Conservation (phyloP, 129 eudicot species). For the Sambucus nigra region DNA sequence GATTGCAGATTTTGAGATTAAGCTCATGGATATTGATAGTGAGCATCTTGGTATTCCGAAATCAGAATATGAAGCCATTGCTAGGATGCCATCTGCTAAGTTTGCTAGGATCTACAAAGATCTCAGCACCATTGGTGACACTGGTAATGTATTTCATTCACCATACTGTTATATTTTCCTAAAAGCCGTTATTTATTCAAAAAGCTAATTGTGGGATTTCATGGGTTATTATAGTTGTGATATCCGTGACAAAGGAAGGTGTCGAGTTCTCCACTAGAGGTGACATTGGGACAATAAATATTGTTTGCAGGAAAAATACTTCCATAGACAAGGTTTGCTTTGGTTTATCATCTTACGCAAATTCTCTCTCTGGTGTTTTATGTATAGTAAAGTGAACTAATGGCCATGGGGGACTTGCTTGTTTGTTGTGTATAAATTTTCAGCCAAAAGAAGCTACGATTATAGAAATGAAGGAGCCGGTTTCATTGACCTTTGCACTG, state of each 20-base stretch:
- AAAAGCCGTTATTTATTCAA: not conserved
- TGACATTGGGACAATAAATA: conserved; percentile 86
- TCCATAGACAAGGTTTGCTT: conserved; percentile 78
- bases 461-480: conserved; percentile 48
- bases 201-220: conserved; percentile 8
- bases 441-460: conserved; percentile 70
- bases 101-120: conserved; percentile 62
- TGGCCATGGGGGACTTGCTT: not conserved
- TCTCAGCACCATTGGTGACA: conserved; percentile 61
- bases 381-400: not conserved
- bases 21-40: conserved; percentile 77
- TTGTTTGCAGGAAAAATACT: conserved; percentile 79
- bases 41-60: conserved; percentile 76
- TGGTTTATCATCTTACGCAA: not conserved
- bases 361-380: not conserved
- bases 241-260: conserved; percentile 92
- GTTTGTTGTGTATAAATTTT: conserved; percentile 8
- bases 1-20: conserved; percentile 78
- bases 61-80: conserved; percentile 59
- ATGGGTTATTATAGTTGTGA: conserved; percentile 53
- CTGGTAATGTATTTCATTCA: conserved; percentile 29
- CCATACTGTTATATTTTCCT: not conserved
- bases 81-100: conserved; percentile 59
- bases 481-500: conserved; percentile 49
- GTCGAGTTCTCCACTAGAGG: conserved; percentile 92